Percentiles rank a stretch among this genome's conserved stretches.
Conservation (phyloP, 345 rosid genomes). For the Corchorus olitorius region DNA sequence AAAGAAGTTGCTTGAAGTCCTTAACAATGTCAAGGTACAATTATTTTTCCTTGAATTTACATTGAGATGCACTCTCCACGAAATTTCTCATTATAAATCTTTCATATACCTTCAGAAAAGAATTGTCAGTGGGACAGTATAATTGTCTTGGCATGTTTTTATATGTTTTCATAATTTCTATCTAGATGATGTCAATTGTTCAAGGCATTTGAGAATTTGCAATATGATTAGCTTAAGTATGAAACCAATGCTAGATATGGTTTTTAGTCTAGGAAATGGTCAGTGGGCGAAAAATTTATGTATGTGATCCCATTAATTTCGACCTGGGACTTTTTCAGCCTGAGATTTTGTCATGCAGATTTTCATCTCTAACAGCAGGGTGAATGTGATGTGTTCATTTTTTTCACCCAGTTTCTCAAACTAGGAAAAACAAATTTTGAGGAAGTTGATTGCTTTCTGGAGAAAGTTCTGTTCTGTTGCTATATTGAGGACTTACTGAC, state of each 20-base stretch:
- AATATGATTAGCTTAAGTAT: background rate
- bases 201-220: slow-evolving; percentile 1
- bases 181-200: background rate
- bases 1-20: slow-evolving; percentile 70
- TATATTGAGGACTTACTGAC: slow-evolving; percentile 7
- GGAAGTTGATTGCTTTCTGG: background rate
- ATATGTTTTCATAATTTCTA: background rate
- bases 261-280: background rate
- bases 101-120: background rate
- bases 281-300: background rate
- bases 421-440: background rate
- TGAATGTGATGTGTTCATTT: background rate
- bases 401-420: background rate
- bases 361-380: background rate
- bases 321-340: background rate
- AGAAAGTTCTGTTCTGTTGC: background rate
- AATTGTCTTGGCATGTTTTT: background rate
- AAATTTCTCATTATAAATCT: background rate
- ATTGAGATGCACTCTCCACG: background rate
- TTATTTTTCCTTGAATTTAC: background rate
- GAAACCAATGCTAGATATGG: background rate
- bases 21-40: slow-evolving; percentile 71
- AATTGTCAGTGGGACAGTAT: background rate
- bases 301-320: background rate
- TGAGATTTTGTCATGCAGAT: background rate